Evolutionary conservation across 306 rosid genomes (phyloP), one percentile per base, ranked within the genome.

Genomic region (Lablab purpureus): DNA sequence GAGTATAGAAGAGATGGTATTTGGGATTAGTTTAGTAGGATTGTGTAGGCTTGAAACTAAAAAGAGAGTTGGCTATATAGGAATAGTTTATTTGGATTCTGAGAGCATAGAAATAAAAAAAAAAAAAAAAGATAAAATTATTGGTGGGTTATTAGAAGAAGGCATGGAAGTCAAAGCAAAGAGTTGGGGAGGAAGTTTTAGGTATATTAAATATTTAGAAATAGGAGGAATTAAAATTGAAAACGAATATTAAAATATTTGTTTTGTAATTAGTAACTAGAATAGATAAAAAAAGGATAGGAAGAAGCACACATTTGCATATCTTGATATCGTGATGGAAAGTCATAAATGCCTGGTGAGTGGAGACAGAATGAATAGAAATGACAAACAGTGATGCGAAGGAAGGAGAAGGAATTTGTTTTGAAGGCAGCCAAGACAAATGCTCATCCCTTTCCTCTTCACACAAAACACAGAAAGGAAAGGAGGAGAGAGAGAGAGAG

Each of bases 31-130:
- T 81, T 81, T 81, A 32, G 45, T 32, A 69, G 18, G 36, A 67
- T 50, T 72, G 19, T 14, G 10, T 1, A 59, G 13, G 37, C 37
- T 45, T 60, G n/a, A 41, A 14, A 45, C 46, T 52, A 67, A 81
- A 81, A 11, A 75, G 60, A 8, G n/a, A 47, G 30, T 58, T 74
- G 13, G 36, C 71, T 7, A 72, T 51, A 25, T 28, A 18, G 51
- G 51, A 74, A 32, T 81, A 32, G 21, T 74, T 74, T 74, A 67
- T 56, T 32, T 37, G 37, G 49, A 67, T 60, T 65, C 69, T 14
- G 45, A 46, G 47, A 47, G 81, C 49, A 34, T 62, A 23, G 21
- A 30, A 47, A 32, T 43, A 75, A 81, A 75, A 17, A 7, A 19
- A 10, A 11, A 47, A 81, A 75, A 17, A 7, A 19, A 10, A 11